Evolutionary conservation across 352 stramenopile genomes (phyloP).

Genomic region (Thalassiosira exigua): DNA sequence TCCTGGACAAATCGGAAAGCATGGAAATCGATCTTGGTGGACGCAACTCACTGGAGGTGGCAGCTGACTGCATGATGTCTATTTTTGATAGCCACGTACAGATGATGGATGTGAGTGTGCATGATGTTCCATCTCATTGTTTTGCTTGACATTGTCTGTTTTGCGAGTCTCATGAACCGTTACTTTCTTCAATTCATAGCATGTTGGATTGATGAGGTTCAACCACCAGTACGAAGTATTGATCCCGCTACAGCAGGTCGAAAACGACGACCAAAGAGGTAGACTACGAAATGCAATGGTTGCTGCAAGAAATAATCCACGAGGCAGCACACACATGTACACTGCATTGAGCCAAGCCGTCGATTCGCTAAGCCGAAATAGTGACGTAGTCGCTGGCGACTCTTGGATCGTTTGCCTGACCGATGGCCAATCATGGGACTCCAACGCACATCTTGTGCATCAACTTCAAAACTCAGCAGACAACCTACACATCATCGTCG

Average conservation of each 20-base stretch:
- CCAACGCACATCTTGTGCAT: slow-evolving; percentile 1
- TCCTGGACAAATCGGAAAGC: slow-evolving; percentile 62
- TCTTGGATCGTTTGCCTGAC: slow-evolving; percentile 63
- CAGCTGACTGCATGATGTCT: slow-evolving; percentile 49
- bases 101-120: slow-evolving; percentile 46
- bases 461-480: slow-evolving; percentile 35
- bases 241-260: slow-evolving; percentile 40
- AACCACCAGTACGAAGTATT: slow-evolving; percentile 31
- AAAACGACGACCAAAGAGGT: slow-evolving; percentile 7
- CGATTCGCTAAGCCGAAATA: slow-evolving; percentile 9
- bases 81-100: slow-evolving; percentile 63
- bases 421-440: slow-evolving; percentile 55
- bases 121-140: background rate
- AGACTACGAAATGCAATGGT: slow-evolving; percentile 25
- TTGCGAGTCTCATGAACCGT: slow-evolving; percentile 1
- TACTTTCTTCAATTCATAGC: slow-evolving; percentile 12
- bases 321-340: slow-evolving; percentile 59
- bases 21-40: slow-evolving; percentile 44
- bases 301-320: slow-evolving; percentile 25
- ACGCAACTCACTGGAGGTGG: slow-evolving; percentile 44
- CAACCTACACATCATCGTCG: slow-evolving; percentile 55
- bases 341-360: slow-evolving; percentile 35
- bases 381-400: slow-evolving; percentile 22
- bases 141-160: background rate
- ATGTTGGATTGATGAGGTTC: slow-evolving; percentile 55